Conservation (phyloP, 164 flowering plant species). For the Taxillus chinensis region DNA sequence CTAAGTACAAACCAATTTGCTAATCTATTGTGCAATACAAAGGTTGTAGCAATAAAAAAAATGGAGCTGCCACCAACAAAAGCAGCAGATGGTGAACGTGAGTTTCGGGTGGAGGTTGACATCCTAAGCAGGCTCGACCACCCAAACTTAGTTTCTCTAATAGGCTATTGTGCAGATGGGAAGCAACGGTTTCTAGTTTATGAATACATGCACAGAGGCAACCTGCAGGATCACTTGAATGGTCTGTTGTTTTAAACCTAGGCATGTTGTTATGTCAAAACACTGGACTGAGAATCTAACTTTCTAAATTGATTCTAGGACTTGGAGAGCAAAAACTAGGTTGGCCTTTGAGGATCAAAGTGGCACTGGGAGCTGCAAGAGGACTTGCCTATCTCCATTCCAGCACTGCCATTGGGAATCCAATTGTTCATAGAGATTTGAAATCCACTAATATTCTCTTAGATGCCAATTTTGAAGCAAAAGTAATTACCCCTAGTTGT, state of each 20-base stretch:
- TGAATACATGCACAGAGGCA: constrained; percentile 82
- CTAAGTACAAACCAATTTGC: no score
- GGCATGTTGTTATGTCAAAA: background rate
- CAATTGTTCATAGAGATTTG: constrained; percentile 90
- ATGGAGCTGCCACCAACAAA: constrained; percentile 84
- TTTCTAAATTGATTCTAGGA: constrained; percentile 25
- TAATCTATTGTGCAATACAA: background rate
- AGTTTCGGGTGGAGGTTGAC: constrained; percentile 96
- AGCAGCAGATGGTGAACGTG: constrained; percentile 90
- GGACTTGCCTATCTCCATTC: constrained; percentile 96
- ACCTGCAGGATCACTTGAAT: constrained; percentile 86
- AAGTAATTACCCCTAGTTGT: constrained; percentile 31
- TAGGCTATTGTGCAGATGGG: constrained; percentile 97
- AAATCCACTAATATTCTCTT: constrained; percentile 91
- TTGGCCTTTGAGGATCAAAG: constrained; percentile 77
- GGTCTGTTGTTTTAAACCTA: constrained; percentile 27
- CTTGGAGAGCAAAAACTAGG: constrained; percentile 65
- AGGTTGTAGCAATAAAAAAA: constrained; percentile 94
- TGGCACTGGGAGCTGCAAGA: constrained; percentile 86
- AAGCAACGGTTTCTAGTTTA: constrained; percentile 92
- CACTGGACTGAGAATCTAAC: background rate
- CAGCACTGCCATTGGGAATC: constrained; percentile 70
- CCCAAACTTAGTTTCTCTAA: constrained; percentile 81
- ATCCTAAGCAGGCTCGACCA: constrained; percentile 92
- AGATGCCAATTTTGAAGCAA: constrained; percentile 61